Evolutionary conservation across 1,284 basidiomycete genomes (phyloP).

Genomic region (Cryptococcus sp.): DNA sequence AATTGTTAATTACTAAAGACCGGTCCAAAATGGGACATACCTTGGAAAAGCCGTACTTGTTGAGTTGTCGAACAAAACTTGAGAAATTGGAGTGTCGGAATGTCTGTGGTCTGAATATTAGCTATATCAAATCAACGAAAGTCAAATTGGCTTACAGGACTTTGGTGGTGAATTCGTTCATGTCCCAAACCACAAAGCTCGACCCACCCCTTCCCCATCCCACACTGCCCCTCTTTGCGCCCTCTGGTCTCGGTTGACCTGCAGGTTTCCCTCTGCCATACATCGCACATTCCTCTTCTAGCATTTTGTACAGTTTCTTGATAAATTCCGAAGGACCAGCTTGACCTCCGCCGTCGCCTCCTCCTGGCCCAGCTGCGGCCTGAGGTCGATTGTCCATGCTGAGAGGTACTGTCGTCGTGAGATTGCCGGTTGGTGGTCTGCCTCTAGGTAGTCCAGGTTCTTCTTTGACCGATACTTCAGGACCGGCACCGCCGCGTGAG

Average conservation of each 20-base stretch:
- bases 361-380: neutral
- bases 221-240: slow-evolving; percentile 48
- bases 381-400: neutral
- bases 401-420: neutral
- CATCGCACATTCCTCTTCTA: slow-evolving; percentile 40
- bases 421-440: neutral
- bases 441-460: neutral
- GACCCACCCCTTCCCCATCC: slow-evolving; percentile 83
- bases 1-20: slow-evolving; percentile 3
- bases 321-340: slow-evolving; percentile 69
- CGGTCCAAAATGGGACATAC: slow-evolving; percentile 53
- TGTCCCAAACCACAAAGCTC: slow-evolving; percentile 95
- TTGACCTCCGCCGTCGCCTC: neutral
- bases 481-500: no score
- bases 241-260: slow-evolving; percentile 27
- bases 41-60: slow-evolving; percentile 99
- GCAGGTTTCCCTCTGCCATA: slow-evolving; percentile 35
- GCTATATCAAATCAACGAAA: neutral
- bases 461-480: neutral
- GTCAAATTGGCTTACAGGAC: slow-evolving; percentile 55
- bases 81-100: slow-evolving; percentile 99
- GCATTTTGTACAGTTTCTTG: slow-evolving; percentile 84
- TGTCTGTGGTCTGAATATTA: slow-evolving; percentile 61
- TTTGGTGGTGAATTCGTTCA: slow-evolving; percentile 94
- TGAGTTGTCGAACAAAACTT: slow-evolving; percentile 86